Evolutionary conservation across 768 basidiomycete species (phyloP), one percentile per base, ranked within the genome.

Genomic region (Neoboletus subvelutipes): DNA sequence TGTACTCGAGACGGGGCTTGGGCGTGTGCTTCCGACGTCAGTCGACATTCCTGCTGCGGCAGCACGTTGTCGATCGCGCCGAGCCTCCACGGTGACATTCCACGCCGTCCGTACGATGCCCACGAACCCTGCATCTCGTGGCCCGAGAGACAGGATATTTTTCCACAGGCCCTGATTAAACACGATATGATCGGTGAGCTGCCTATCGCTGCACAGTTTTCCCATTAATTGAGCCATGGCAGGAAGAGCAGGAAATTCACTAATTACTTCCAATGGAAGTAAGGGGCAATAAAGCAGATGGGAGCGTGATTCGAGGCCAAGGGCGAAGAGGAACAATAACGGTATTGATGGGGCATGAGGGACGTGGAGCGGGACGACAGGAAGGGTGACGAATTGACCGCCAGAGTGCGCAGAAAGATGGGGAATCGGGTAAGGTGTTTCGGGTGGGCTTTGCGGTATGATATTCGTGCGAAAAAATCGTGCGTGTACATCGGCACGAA

Each of bases 21-120:
- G 48, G 24, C 52, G 54, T 24, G 29, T 39, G 31, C 24, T 11
- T 45, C 37, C 56, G 47, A 61, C 59, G 43, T 61, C 60, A 15
- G 62, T 60, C 28, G 70, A 48, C 40, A 34, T 22, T 7, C 61
- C 57, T 37, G 47, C 55, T 2, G 45, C 54, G 29, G 54, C 59
- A 22, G 41, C 49, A 2, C 51, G 68, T 56, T 66, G 67, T 50
- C 71, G 68, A 45, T 67, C 64, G 24, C 72, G 71, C 22, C 72
- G 72, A n/a, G 85, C 83, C 60, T 91, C 88, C 18, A 85, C 82
- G 10, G 90, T 83, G 42, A 87, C 85, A 46, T 83, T 88, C 89
- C 90, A 94, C 43, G 84, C 82, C 22, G 77, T 84, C 62, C 78
- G 78, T 26, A 78, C 81, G 45, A 83, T 67, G 60, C 80, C 75